Evolutionary conservation across 1,284 basidiomycete genomes (phyloP), one percentile per base, ranked within the genome.

Genomic region (Moniliophthora roreri): DNA sequence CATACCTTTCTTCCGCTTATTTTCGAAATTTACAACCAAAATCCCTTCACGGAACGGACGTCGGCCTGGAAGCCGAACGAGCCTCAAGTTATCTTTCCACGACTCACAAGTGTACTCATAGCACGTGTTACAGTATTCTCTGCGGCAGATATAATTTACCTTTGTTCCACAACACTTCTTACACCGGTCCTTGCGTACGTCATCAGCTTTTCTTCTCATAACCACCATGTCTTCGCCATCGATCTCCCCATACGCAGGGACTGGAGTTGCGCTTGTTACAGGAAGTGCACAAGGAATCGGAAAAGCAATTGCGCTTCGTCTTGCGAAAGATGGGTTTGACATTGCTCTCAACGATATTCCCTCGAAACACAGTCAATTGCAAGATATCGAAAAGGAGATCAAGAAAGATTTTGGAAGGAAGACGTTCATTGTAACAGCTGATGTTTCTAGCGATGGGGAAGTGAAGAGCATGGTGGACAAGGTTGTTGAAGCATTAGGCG

Each of bases 271-370:
- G 13, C 51, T 74, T 10, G 62, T 73, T 20, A 74, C 72, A 32
- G 73, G 72, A 36, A 65, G 66, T 0, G 64, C 62, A 3, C 66
- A 57, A 40, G 71, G 72, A 13, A 73, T 75, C 28, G 72, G 73
- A 18, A 62, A 61, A 7, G 57, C 59, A n/a, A 71, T 74, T 18
- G 67, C 70, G 13, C 53, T 69, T 9, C 60, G 63, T 20, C 64
- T 75, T 8, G 70, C 72, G 3, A 51, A 56, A 10, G 69, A 74
- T 37, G 73, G 73, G 3, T 73, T 69, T 38, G 66, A 73, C 28
- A 52, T 75, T 10, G 69, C 61, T 2, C 44, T 74, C 13, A 74
- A 70, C 52, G 72, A 74, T 50, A 48, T 74, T 4, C 34, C 54
- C 9, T 42, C 38, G 2, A 63, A 65, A 18, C 50, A 54, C 24